Base-by-base conservation (phyloP, 202 grass and related monocot genomes). In the Schoenoplectus triqueter region DNA sequence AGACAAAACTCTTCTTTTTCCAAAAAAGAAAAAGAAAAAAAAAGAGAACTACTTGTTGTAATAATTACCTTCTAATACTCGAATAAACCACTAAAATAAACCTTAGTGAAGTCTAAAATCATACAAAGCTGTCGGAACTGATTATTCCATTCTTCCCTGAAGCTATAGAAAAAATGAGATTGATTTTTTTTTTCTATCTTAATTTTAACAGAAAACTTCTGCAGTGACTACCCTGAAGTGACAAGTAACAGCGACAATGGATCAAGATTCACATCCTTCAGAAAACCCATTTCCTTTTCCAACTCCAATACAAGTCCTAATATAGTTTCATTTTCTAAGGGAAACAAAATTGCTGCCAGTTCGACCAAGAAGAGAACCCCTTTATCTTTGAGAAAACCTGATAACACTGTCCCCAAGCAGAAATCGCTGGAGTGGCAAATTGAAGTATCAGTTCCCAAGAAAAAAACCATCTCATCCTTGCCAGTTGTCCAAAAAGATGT, bases 381-480 rank as follows among this genome's bases (percentile, higher is more conserved):
- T 63, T 87, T 95, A 84, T 92, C 93, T 84, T 66, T 94, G 68
- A 94, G 84, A 57, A 95, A 94, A 84, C 14, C 64, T 20, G 66
- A 60, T 69, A 87, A 73, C 87, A 84, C 2, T 90, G 88, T 83
- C 63, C 89, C 65, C 87, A 95, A 57, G 66, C 52, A 78, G 64
- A 95, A 92, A 48, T 65, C 86, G 59, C 90, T 73, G 66, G 91
- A 91, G 85, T 95, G 96, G 96, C 87, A 88, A 77, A 88, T 95
- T 87, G 91, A 99, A 84, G 90, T 95, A 88, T 87, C 96, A 89
- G 82, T 94, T 83, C 93, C 93, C 9, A 99, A 99, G 85, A 84
- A 86, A 82, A 88, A 84, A 69, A 74, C 56, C 55, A 69, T 85
- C 54, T 71, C 69, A 50, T 69, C 65, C 65, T 64, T 54, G 5